phyloP scores from a whole-genome alignment of 495 filamentous ascomycete genomes.

The Penicillium robsamsonii region DNA sequence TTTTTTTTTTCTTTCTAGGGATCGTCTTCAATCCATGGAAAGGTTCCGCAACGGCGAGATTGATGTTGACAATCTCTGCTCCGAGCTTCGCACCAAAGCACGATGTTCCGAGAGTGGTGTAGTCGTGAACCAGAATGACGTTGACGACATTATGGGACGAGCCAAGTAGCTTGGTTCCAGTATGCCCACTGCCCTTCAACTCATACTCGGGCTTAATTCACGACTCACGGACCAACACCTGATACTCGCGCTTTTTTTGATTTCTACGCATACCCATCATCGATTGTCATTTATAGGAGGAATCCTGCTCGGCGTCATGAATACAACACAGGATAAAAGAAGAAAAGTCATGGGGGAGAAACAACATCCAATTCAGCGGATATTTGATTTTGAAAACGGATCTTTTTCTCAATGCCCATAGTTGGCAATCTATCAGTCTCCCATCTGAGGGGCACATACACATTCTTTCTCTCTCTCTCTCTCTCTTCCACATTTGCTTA shows the following conservation, averaged over 20 bases:
- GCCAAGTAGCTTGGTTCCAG: conserved; percentile 27
- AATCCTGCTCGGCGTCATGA: conserved; percentile 25
- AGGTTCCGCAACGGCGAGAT: conserved; percentile 84
- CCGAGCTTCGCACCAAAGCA: conserved; percentile 92
- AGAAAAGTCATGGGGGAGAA: conserved; percentile 8
- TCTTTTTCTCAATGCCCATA: neutral
- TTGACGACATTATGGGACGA: conserved; percentile 73
- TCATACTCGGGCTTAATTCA: conserved; percentile 13
- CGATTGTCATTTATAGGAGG: conserved; percentile 27
- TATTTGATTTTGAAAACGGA: conserved; percentile 2
- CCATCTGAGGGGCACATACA: neutral
- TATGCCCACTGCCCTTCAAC: neutral
- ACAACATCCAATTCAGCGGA: neutral
- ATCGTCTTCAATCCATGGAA: conserved; percentile 83
- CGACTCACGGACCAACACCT: conserved; percentile 26
- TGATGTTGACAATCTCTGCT: conserved; percentile 89
- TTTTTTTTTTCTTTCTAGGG: conserved; percentile 57
- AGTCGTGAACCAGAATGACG: conserved; percentile 87
- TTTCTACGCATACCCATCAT: conserved; percentile 29
- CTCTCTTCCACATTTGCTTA: too few relatives aligned
- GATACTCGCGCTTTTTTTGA: conserved; percentile 22
- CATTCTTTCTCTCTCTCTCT: neutral
- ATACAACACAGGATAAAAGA: conserved; percentile 21
- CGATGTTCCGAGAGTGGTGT: conserved; percentile 91
- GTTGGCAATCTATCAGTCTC: conserved; percentile 4